Percentiles rank a stretch among this genome's conserved stretches.
Evolutionary conservation across 805 yeast genomes (phyloP).

Genomic region (Candida tammaniensis): DNA sequence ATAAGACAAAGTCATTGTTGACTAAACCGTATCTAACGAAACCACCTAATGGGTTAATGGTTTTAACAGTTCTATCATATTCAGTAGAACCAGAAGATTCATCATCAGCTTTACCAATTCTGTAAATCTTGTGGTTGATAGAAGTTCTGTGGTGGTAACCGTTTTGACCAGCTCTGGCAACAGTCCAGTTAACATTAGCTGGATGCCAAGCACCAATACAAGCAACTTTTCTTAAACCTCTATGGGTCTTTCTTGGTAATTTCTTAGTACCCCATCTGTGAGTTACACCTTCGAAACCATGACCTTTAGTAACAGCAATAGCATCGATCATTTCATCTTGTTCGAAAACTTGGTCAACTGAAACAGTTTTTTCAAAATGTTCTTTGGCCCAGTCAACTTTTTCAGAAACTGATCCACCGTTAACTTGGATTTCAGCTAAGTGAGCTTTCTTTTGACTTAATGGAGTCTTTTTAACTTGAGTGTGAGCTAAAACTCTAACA

Average conservation of each 20-base stretch:
- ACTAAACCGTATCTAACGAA: constrained; percentile 99
- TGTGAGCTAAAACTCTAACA: constrained; percentile 99
- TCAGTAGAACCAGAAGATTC: constrained; percentile 93
- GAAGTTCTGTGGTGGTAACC: constrained; percentile 99
- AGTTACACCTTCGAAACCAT: constrained; percentile 99
- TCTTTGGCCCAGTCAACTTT: constrained; percentile 98
- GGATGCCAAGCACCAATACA: constrained; percentile 99
- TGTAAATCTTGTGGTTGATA: constrained; percentile 99
- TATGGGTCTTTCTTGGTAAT: constrained; percentile 99
- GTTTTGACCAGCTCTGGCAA: constrained; percentile 99
- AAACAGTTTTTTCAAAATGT: constrained; percentile 98
- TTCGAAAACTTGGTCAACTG: constrained; percentile 95
- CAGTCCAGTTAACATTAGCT: constrained; percentile 99
- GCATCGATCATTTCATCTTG: constrained; percentile 98
- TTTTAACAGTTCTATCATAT: constrained; percentile 99
- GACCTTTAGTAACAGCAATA: constrained; percentile 99
- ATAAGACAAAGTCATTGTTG: constrained; percentile 94
- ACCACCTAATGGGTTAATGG: constrained; percentile 99
- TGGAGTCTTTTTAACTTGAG: constrained; percentile 99
- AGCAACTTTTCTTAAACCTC: constrained; percentile 99
- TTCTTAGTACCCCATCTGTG: constrained; percentile 99
- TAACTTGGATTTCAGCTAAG: constrained; percentile 98
- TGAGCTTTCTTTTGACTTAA: constrained; percentile 99
- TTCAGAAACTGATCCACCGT: constrained; percentile 98
- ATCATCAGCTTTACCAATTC: constrained; percentile 96